phyloP scores from a whole-genome alignment of 83 land plant species.

The Diphasiastrum complanatum region DNA sequence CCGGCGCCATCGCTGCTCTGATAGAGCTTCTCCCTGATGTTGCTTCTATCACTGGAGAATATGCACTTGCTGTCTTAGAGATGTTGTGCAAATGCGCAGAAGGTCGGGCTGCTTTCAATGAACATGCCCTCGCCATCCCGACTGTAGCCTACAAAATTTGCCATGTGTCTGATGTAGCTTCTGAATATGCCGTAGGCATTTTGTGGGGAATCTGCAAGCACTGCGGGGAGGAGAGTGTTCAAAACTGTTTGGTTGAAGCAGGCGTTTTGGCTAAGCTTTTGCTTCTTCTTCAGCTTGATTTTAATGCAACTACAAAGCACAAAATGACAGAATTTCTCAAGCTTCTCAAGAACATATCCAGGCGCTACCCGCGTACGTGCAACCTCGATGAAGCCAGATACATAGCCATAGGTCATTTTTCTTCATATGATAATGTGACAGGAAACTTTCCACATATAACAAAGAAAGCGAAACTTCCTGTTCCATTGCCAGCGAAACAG shows the following conservation, averaged over 20 bases:
- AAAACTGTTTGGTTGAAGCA: neutral
- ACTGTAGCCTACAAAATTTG: conserved; percentile 2
- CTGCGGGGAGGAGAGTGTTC: neutral
- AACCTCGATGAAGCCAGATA: too few relatives aligned
- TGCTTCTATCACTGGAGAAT: neutral
- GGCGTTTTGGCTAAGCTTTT: neutral
- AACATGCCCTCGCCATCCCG: conserved; percentile 10
- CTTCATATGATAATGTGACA: too few relatives aligned
- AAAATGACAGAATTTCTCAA: neutral
- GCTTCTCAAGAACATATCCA: neutral
- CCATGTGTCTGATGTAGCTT: conserved; percentile 2
- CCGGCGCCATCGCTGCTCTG: conserved; percentile 4
- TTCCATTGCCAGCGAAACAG: too few relatives aligned
- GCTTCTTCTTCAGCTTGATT: neutral
- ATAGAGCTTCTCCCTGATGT: conserved; percentile 12
- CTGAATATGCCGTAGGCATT: too few relatives aligned
- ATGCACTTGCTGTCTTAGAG: neutral
- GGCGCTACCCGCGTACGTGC: too few relatives aligned
- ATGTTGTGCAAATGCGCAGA: conserved; percentile 3
- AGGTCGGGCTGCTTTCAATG: too few relatives aligned
- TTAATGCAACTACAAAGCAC: neutral
- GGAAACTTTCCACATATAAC: too few relatives aligned
- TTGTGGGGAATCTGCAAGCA: conserved; percentile 8
- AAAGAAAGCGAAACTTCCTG: too few relatives aligned
- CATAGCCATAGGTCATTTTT: too few relatives aligned